Evolutionary conservation across 768 basidiomycete species (phyloP).

Genomic region (Xerocomellus intermedius): DNA sequence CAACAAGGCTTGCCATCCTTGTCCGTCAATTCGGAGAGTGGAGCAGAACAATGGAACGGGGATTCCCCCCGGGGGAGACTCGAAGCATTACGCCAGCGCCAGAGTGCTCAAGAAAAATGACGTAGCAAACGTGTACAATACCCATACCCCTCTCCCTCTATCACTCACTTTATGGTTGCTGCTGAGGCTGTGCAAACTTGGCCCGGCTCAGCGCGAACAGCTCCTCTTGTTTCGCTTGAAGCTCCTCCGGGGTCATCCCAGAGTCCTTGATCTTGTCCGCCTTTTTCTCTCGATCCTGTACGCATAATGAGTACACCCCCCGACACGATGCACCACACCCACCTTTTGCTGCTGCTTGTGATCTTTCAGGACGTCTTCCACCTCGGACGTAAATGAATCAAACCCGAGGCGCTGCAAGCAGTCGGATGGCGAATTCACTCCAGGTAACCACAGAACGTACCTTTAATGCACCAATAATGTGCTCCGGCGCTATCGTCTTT

Average conservation of each 20-base stretch:
- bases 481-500: conserved; percentile 98
- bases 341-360: conserved; percentile 97
- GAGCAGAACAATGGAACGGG: conserved; percentile 62
- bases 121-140: conserved; percentile 30
- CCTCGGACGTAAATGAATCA: conserved; percentile 85
- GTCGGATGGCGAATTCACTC: conserved; percentile 2
- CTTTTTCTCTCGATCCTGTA: conserved; percentile 87
- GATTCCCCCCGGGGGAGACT: conserved; percentile 61
- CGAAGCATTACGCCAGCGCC: conserved; percentile 46
- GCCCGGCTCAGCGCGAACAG: conserved; percentile 92
- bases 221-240: conserved; percentile 82
- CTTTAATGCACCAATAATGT: conserved; percentile 89
- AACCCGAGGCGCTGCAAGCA: conserved; percentile 79
- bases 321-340: conserved; percentile 16
- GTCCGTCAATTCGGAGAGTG: conserved; percentile 26
- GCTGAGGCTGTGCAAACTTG: conserved; percentile 65
- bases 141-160: conserved; percentile 2
- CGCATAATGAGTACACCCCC: conserved; percentile 4
- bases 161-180: conserved; percentile 24
- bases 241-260: conserved; percentile 88
- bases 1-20: conserved; percentile 72
- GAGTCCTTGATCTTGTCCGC: conserved; percentile 85
- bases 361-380: conserved; percentile 90
- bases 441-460: conserved; percentile 39
- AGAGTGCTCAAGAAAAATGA: conserved; percentile 33